These are phyloP conservation scores for Hortaea werneckii DNA, from an alignment of 2,329 filamentous ascomycete genomes.

Conservation along the genomic window DNA sequence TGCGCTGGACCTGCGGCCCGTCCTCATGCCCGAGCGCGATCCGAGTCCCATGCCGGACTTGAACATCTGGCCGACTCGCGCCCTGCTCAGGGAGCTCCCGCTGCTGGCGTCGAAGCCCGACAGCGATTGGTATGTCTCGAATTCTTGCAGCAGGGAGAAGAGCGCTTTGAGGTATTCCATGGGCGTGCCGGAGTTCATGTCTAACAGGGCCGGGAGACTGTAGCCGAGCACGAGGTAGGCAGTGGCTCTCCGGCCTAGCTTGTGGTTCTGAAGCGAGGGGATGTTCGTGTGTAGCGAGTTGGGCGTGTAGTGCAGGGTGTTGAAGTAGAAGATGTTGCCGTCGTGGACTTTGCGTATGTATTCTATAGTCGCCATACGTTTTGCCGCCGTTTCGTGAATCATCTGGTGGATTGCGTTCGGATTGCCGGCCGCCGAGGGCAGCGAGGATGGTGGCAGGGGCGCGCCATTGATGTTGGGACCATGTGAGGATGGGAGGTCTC, in stretches of 20 bases:
- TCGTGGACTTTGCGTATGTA: conserved; percentile 91
- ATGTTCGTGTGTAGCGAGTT: conserved; percentile 62
- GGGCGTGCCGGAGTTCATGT: conserved; percentile 64
- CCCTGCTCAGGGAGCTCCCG: conserved; percentile 61
- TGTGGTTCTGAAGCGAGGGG: conserved; percentile 74
- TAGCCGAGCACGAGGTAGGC: conserved; percentile 90
- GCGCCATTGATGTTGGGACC: conserved; percentile 10
- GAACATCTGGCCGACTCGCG: conserved; percentile 53
- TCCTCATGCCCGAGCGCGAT: conserved; percentile 24
- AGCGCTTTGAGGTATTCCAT: conserved; percentile 80
- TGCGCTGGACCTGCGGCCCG: conserved; percentile 43
- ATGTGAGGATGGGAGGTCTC: conserved; percentile 14
- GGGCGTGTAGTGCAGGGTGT: conserved; percentile 85
- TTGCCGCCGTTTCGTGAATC: conserved; percentile 77
- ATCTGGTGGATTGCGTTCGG: conserved; percentile 51
- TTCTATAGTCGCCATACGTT: conserved; percentile 87
- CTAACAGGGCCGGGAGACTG: conserved; percentile 79
- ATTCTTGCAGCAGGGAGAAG: conserved; percentile 77
- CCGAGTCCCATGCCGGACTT: conserved; percentile 34
- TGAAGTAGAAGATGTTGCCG: conserved; percentile 95
- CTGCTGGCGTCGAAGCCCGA: conserved; percentile 56
- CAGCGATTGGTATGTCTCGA: conserved; percentile 83
- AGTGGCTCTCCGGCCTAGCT: conserved; percentile 79
- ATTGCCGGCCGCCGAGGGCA: conserved; percentile 18
- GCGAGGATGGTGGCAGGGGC: conserved; percentile 8